Conservation (phyloP, 2,329 filamentous ascomycete species). For the Pseudogymnoascus pannorum region DNA sequence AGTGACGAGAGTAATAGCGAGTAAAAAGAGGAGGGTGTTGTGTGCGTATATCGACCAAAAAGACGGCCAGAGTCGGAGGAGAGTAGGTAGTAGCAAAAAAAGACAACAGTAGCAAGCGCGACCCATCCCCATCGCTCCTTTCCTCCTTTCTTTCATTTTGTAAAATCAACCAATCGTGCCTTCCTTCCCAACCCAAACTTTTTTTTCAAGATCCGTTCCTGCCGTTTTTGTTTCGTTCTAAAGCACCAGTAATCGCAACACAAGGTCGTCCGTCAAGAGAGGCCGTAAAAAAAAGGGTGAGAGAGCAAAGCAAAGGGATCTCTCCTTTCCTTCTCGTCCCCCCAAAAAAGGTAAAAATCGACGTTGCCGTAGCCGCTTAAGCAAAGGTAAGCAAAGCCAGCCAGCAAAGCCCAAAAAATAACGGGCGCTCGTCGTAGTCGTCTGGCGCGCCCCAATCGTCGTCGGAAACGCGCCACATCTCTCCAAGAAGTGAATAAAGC, state of each 20-base stretch:
- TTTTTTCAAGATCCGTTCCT: slow-evolving; percentile 1
- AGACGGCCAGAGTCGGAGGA: background rate
- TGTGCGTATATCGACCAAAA: background rate
- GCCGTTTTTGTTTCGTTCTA: slow-evolving; percentile 6
- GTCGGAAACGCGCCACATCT: background rate
- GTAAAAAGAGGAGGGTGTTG: background rate
- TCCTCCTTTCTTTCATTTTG: background rate
- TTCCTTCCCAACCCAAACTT: background rate
- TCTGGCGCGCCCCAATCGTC: background rate
- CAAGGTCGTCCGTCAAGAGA: background rate
- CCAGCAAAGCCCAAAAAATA: slow-evolving; percentile 7
- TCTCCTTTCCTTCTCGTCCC: background rate
- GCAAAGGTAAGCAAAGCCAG: background rate
- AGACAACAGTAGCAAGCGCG: background rate
- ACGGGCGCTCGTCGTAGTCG: slow-evolving; percentile 4
- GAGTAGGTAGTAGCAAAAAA: background rate
- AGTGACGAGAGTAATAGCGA: background rate
- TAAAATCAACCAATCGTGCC: background rate
- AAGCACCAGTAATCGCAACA: background rate
- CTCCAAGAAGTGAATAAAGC: background rate
- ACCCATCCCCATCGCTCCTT: background rate
- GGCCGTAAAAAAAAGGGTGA: background rate
- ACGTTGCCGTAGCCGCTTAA: background rate
- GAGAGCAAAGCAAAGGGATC: background rate
- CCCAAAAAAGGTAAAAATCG: background rate